A percentile compares a stretch with the other conserved stretches of the same genome.
Conservation (phyloP, 139 green algal genomes). For the Chlamydomonas sp. region DNA sequence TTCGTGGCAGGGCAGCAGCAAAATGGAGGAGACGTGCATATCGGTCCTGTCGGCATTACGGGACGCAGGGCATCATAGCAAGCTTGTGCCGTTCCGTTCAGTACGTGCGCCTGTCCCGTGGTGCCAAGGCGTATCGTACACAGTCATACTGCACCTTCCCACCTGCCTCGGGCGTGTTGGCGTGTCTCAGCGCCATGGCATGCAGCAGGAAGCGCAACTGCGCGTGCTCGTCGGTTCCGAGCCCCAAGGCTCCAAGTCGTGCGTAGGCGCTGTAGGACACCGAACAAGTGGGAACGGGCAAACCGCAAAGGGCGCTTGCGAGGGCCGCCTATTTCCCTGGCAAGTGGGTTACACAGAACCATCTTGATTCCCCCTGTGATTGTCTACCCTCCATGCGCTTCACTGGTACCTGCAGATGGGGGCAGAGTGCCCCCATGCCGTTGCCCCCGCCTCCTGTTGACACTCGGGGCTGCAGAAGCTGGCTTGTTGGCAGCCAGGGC, state of each 20-base stretch:
- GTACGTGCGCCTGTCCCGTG: neutral
- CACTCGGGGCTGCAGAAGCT: constrained; percentile 62
- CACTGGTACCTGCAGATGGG: constrained; percentile 55
- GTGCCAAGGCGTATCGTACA: neutral
- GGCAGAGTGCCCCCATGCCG: constrained; percentile 52
- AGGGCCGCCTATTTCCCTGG: neutral
- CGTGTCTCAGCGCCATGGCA: constrained; percentile 34
- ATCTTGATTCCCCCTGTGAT: neutral
- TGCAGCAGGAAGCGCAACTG: constrained; percentile 55
- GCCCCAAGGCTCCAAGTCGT: neutral
- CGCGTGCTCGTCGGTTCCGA: constrained; percentile 11
- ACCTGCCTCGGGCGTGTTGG: constrained; percentile 13
- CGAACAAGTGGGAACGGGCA: neutral
- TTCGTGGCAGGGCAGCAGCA: neutral
- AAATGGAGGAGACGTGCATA: neutral
- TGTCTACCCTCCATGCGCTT: neutral
- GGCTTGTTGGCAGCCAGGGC: constrained; percentile 49
- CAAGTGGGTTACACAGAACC: neutral
- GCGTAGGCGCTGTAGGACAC: constrained; percentile 43
- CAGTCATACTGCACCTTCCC: neutral
- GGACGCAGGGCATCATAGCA: neutral
- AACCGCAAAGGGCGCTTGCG: neutral
- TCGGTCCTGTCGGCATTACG: neutral
- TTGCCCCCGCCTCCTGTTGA: constrained; percentile 22
- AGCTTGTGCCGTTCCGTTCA: neutral